Base-by-base conservation (phyloP, 2,329 filamentous ascomycete genomes). In the Aspergillus oerlinghausenensis region DNA sequence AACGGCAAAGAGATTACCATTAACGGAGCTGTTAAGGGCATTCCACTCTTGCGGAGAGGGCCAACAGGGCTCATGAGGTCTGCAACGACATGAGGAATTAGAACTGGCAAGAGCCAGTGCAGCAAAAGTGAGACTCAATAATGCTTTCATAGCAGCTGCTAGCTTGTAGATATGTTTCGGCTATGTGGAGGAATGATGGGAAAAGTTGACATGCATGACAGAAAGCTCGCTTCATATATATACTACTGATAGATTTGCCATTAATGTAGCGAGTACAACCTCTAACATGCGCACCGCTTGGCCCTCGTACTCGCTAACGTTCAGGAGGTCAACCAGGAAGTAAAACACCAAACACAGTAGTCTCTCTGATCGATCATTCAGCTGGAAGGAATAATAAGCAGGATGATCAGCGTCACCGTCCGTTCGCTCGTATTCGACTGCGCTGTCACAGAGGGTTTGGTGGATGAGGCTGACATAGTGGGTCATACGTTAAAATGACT, bases 41-140 rank as follows among this genome's bases (percentile, higher is more conserved):
- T 62, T 58, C 75, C 75, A 78, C 47, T 72, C 62, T 2, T 67
- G 53, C 4, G 53, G 23, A 1, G 69, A 65, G 1, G 76, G 76
- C 75, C 75, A 78, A 58, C 74, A 77, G 19, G 40, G 55, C 49
- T 75, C 63, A 35, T 63, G 51, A 7, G 66, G 67, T 40, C 62
- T 59, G 48, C 69, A 71, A 17, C 67, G 66, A 51, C 67, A 69
- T 3, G 32, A 38, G 1, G 32, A 38, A 38, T 38, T 17, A 5
- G 32, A 38, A 17, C 32, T 17, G 32, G 32, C 32, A 38, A 38
- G 14, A 7, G 32, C 32, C 32, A 38, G 14, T 17, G 14, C 32
- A 7, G 14, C 32, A 14, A 38, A 38, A 38, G 14, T 1, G 14
- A 38, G 32, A 3, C 32, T 38, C 32, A 38, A 1, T 17, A 38